Evolutionary conservation across 179 eudicot species (phyloP), one percentile per base, ranked within the genome.

Genomic region (Heliamphora pulchella): DNA sequence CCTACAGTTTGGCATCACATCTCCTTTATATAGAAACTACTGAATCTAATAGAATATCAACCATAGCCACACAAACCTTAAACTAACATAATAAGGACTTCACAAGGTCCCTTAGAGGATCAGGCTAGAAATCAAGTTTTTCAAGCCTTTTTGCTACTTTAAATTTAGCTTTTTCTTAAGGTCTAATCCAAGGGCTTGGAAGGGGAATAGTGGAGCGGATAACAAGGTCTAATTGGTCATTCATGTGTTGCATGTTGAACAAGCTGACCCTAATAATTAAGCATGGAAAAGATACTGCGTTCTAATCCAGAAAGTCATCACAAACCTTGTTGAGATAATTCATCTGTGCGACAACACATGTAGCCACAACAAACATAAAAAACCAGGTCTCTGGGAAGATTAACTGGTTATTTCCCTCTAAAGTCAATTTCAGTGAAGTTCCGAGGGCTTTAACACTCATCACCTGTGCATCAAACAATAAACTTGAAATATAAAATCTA

Each of bases 371-470:
- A 47, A 82, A 50, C 77, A 88, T 81, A 77, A 91, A 91, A 75
- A 88, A 81, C 96, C 96, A 91, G 39, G 96, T 89, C 85, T 91
- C 89, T 5, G 90, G 90, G 79, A 86, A 90, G 80, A 87, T 67
- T 71, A 91, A 78, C 74, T 91, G 96, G 79, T 91, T 91, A 59
- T 82, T 91, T 68, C 96, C 96, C 80, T 88, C 92, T 74, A 89
- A 81, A 46, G 96, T 89, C 82, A 91, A 82, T 71, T 90, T 91
- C 80, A 91, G 67, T 55, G 96, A 85, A 74, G 87, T 91, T 78
- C 96, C 96, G 75, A 91, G 89, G 73, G 92, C 96, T 86, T 91
- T 91, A 67, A 89, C 89, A 80, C 96, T 88, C 96, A 91, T 89
- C 57, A 91, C 96, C 96, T 91, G 88, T 83, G 82, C 68, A 78